These are phyloP conservation scores for Rhododendron ovatum DNA, from an alignment of 148 eudicot genomes.

Conservation along the genomic window DNA sequence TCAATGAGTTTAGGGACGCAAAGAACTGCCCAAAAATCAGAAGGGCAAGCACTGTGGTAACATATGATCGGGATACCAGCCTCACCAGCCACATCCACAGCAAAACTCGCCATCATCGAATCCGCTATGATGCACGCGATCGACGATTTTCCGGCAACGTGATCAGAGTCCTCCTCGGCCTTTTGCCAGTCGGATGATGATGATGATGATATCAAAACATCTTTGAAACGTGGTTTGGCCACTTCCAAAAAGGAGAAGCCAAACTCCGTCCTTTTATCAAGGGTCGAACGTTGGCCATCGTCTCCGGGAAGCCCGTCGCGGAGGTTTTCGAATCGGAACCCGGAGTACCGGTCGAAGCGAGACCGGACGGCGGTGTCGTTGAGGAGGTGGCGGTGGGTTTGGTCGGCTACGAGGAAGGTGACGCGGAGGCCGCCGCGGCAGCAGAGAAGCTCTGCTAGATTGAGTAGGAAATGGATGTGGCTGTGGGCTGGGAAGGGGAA, in stretches of 20 bases:
- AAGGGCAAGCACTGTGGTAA: background rate
- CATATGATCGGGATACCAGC: background rate
- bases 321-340: background rate
- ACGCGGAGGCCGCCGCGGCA: background rate
- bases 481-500: background rate
- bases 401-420: background rate
- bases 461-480: background rate
- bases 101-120: background rate
- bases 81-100: background rate
- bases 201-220: background rate
- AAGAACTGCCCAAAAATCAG: background rate
- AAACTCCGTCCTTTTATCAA: too few species aligned
- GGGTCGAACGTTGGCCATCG: background rate
- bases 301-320: too few species aligned
- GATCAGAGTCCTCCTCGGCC: background rate
- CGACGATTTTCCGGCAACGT: background rate
- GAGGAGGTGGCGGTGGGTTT: background rate
- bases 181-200: background rate
- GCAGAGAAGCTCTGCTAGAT: background rate
- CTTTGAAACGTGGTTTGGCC: background rate
- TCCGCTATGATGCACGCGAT: background rate
- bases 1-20: conserved; percentile 27
- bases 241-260: too few species aligned
- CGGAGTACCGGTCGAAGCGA: background rate
- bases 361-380: background rate